phyloP scores from a whole-genome alignment of 2,329 filamentous ascomycete genomes.

The Xylaria sp. region DNA sequence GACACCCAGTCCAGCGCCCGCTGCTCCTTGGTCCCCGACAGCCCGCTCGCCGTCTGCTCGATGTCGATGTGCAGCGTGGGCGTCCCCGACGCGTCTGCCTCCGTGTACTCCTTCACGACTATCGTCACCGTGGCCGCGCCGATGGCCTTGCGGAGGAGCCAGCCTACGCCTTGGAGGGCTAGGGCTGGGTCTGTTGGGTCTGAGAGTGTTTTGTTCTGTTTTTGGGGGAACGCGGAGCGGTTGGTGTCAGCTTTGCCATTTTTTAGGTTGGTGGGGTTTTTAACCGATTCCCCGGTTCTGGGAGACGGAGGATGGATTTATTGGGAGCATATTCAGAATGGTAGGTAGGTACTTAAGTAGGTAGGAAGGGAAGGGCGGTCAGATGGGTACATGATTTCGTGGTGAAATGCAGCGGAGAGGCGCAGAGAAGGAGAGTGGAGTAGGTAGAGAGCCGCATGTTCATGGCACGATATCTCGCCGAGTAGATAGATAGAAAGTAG shows the following conservation, averaged over 20 bases:
- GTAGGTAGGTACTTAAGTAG: neutral
- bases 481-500: neutral
- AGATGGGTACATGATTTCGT: neutral
- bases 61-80: constrained; percentile 81
- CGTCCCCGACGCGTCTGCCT: constrained; percentile 55
- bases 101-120: constrained; percentile 64
- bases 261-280: neutral
- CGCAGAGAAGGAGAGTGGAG: neutral
- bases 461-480: neutral
- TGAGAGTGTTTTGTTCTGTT: constrained; percentile 79
- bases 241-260: neutral
- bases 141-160: constrained; percentile 78
- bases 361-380: neutral
- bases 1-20: constrained; percentile 62
- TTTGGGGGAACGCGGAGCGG: neutral
- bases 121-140: constrained; percentile 75
- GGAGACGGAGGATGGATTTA: neutral
- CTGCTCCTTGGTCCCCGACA: constrained; percentile 71
- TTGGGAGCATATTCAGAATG: neutral
- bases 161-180: constrained; percentile 76
- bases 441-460: neutral
- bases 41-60: constrained; percentile 76
- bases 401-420: neutral
- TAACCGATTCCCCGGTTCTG: too few relatives aligned
- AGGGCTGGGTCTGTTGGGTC: constrained; percentile 76